A percentile compares a stretch with the other conserved stretches of the same genome.
Conservation (phyloP, 2,329 filamentous ascomycete species). For the Fragosphaeria purpurea region DNA sequence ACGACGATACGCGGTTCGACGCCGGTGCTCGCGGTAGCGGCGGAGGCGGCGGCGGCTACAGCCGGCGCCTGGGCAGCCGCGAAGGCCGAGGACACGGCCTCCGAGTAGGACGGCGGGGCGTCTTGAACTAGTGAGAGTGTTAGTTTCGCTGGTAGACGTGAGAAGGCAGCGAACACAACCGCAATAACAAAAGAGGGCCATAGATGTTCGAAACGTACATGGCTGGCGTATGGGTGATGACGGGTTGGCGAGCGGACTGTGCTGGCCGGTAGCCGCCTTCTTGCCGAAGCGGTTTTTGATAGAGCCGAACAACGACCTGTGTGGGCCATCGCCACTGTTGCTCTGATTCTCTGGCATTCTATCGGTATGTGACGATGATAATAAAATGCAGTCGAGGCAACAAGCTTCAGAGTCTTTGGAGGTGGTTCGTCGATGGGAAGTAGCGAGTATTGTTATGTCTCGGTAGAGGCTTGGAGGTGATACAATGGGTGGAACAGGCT, state of each 20-base stretch:
- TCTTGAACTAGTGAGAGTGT: slow-evolving; percentile 15
- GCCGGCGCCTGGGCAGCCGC: neutral
- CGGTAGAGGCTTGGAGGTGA: too few species aligned
- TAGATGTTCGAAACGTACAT: slow-evolving; percentile 5
- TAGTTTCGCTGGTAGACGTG: neutral
- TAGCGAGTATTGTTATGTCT: too few species aligned
- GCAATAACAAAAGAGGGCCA: neutral
- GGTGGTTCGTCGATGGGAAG: too few species aligned
- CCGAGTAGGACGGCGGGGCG: slow-evolving; percentile 24
- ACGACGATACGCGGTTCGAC: slow-evolving; percentile 1
- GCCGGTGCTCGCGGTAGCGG: neutral
- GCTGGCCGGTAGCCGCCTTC: neutral
- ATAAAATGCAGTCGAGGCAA: too few species aligned
- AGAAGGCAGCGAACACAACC: neutral
- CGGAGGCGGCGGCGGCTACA: slow-evolving; percentile 7
- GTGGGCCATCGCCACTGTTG: neutral
- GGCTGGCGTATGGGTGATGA: slow-evolving; percentile 13
- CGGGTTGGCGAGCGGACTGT: slow-evolving; percentile 14
- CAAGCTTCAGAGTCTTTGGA: too few species aligned
- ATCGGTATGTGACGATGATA: too few species aligned
- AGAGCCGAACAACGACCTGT: slow-evolving; percentile 6
- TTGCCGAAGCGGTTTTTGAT: slow-evolving; percentile 1
- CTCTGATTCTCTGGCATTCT: neutral
- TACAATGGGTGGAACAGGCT: too few species aligned
- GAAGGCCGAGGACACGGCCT: slow-evolving; percentile 3